A percentile compares a stretch with the other conserved stretches of the same genome.
Conservation (phyloP, 768 basidiomycete species). For the Lyophyllum decastes region DNA sequence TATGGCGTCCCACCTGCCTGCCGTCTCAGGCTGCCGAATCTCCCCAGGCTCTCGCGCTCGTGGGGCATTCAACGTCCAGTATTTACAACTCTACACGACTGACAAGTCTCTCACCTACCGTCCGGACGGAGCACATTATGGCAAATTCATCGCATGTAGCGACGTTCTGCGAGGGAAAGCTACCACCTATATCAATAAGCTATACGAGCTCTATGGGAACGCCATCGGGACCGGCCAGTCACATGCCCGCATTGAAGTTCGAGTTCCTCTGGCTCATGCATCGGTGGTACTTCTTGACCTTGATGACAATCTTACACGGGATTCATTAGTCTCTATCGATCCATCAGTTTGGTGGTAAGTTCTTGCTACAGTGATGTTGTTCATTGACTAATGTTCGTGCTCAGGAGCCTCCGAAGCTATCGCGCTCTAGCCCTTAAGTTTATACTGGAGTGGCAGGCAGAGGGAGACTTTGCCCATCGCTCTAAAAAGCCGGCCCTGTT, state of each 20-base stretch:
- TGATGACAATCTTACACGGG: background rate
- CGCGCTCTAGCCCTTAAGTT: slow-evolving; percentile 18
- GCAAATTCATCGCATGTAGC: slow-evolving; percentile 19
- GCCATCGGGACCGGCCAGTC: slow-evolving; percentile 17
- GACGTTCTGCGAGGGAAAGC: slow-evolving; percentile 18
- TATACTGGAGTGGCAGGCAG: slow-evolving; percentile 16
- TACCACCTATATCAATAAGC: slow-evolving; percentile 2
- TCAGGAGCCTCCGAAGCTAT: slow-evolving; percentile 22
- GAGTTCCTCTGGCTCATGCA: slow-evolving; percentile 21
- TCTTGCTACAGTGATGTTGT: background rate
- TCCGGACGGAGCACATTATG: slow-evolving; percentile 15
- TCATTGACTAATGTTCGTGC: background rate
- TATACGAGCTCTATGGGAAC: slow-evolving; percentile 22
- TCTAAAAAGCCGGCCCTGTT: slow-evolving; percentile 13
- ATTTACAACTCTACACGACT: slow-evolving; percentile 34
- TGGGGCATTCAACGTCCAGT: slow-evolving; percentile 19
- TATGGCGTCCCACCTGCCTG: slow-evolving; percentile 26
- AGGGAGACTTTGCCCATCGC: slow-evolving; percentile 2
- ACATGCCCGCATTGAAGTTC: slow-evolving; percentile 28
- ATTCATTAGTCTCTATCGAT: slow-evolving; percentile 14
- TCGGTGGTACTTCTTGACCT: slow-evolving; percentile 1
- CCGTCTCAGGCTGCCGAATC: slow-evolving; percentile 32
- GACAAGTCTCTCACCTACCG: slow-evolving; percentile 32
- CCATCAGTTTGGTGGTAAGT: slow-evolving; percentile 19
- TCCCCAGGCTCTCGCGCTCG: slow-evolving; percentile 16